Percentiles rank a stretch among this genome's conserved stretches.
phyloP scores from a whole-genome alignment of 1,284 basidiomycete species.

The Tetrapyrgos nigripes region DNA sequence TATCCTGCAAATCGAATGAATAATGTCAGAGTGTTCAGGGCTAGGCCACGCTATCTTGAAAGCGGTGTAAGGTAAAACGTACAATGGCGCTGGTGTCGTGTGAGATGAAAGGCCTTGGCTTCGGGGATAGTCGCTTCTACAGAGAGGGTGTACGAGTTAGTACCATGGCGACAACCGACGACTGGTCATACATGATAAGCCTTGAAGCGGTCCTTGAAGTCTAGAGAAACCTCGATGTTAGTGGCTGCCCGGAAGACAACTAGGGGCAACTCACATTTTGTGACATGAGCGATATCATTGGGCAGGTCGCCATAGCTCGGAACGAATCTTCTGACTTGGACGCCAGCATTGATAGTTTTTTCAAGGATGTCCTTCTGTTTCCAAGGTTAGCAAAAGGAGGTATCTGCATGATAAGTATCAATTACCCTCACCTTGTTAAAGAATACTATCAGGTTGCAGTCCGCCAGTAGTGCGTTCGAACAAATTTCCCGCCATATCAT shows the following conservation, averaged over 20 bases:
- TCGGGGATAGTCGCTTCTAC: slow-evolving; percentile 53
- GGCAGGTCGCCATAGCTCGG: slow-evolving; percentile 64
- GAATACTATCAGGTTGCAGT: slow-evolving; percentile 67
- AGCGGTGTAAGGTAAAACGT: slow-evolving; percentile 21
- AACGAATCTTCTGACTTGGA: slow-evolving; percentile 64
- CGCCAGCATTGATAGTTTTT: slow-evolving; percentile 61
- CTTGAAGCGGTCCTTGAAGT: slow-evolving; percentile 60
- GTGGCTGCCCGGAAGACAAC: background rate
- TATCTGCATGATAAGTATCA: background rate
- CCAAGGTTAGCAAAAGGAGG: background rate
- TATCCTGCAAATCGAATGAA: slow-evolving; percentile 43
- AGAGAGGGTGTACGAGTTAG: slow-evolving; percentile 10
- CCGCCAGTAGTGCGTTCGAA: slow-evolving; percentile 57
- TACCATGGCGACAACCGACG: slow-evolving; percentile 1
- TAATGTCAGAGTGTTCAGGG: background rate
- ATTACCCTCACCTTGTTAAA: slow-evolving; percentile 62
- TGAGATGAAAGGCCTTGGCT: slow-evolving; percentile 53
- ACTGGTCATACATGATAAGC: slow-evolving; percentile 48
- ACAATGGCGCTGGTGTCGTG: slow-evolving; percentile 58
- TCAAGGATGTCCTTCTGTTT: slow-evolving; percentile 63
- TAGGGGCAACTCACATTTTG: slow-evolving; percentile 45
- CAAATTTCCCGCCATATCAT: slow-evolving; percentile 69
- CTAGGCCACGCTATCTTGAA: too few relatives aligned
- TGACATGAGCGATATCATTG: slow-evolving; percentile 59
- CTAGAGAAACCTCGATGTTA: slow-evolving; percentile 30